Evolutionary conservation across 345 rosid genomes (phyloP).

Genomic region (Passiflora organensis): DNA sequence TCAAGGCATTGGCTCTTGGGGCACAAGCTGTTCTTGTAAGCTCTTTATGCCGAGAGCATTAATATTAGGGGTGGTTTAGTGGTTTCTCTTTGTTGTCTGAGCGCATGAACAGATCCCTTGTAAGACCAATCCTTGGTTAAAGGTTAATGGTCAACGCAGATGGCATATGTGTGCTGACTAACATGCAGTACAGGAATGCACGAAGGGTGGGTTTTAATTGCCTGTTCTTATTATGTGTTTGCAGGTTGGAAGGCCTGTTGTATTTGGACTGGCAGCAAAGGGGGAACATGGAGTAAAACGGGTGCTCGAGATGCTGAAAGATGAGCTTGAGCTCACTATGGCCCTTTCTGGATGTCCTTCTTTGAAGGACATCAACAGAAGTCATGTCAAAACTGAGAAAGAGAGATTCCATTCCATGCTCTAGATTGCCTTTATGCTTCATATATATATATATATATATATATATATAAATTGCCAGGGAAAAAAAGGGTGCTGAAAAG

Average conservation of each 20-base stretch:
- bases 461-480: too few relatives aligned
- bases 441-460: neutral
- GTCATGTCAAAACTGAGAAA: conserved; percentile 41
- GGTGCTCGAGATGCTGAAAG: conserved; percentile 65
- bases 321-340: conserved; percentile 75
- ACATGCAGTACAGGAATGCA: neutral
- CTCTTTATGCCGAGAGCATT: neutral
- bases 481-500: too few relatives aligned
- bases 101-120: neutral
- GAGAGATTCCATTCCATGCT: conserved; percentile 52
- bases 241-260: conserved; percentile 87
- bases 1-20: conserved; percentile 89
- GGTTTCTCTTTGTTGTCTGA: neutral
- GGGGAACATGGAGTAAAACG: conserved; percentile 63
- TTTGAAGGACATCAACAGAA: conserved; percentile 52
- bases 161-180: neutral
- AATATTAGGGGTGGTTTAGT: neutral
- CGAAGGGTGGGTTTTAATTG: neutral
- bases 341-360: conserved; percentile 73
- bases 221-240: neutral
- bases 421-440: conserved; percentile 5
- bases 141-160: neutral
- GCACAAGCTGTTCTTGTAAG: conserved; percentile 86
- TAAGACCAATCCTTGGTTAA: neutral
- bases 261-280: conserved; percentile 66